Evolutionary conservation across 441 rosid species (phyloP).

Genomic region (Gossypium lobatum): DNA sequence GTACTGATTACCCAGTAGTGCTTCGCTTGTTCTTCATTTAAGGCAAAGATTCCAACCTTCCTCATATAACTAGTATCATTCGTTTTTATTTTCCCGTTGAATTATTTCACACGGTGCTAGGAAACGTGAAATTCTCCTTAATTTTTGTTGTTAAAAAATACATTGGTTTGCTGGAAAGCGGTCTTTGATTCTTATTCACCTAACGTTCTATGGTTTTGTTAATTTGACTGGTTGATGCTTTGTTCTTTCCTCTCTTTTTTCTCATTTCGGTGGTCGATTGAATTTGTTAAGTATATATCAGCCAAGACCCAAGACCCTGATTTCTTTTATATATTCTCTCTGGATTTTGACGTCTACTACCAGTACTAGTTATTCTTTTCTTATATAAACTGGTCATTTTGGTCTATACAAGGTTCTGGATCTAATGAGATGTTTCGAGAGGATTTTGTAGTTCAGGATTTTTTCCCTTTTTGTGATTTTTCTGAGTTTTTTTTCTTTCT

Average conservation of each 20-base stretch:
- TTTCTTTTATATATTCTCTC: neutral
- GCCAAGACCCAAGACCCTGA: neutral
- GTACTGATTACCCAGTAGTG: neutral
- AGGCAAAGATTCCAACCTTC: neutral
- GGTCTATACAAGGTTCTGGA: neutral
- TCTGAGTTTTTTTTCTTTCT: neutral
- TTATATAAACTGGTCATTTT: neutral
- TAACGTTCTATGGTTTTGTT: constrained; percentile 6
- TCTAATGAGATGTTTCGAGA: constrained; percentile 1
- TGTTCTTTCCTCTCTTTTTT: neutral
- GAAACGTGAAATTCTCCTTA: constrained; percentile 3
- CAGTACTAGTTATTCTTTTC: neutral
- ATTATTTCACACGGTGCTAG: neutral
- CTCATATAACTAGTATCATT: too few relatives aligned
- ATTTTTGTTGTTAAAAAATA: neutral
- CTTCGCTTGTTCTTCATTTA: neutral
- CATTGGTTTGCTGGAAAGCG: neutral
- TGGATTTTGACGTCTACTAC: constrained; percentile 2
- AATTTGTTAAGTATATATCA: neutral
- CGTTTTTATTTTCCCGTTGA: neutral
- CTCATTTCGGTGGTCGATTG: neutral
- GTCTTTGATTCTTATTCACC: neutral
- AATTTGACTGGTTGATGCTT: constrained; percentile 15
- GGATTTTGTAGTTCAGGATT: neutral
- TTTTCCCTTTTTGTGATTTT: neutral